Evolutionary conservation across 2,329 filamentous ascomycete species (phyloP).

Genomic region (Alternaria metachromatica): DNA sequence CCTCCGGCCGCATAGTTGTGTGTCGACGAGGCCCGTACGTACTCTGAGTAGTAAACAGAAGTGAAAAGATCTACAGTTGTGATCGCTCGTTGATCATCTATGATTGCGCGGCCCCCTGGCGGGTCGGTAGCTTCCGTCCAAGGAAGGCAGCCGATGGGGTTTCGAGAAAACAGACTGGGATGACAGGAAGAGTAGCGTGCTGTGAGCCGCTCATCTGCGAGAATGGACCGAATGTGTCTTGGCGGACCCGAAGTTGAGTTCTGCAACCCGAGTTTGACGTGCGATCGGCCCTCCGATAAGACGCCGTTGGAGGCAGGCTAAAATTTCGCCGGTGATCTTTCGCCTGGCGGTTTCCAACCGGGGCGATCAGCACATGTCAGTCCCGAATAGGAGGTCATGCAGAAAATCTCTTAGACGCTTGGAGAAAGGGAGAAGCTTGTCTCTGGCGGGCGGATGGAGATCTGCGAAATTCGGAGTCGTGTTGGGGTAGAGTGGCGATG

Average conservation of each 20-base stretch:
- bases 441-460: slow-evolving; percentile 4
- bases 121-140: slow-evolving; percentile 33
- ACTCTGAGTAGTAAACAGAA: slow-evolving; percentile 6
- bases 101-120: slow-evolving; percentile 33
- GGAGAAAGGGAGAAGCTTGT: slow-evolving; percentile 3
- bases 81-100: slow-evolving; percentile 23
- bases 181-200: neutral
- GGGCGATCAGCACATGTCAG: slow-evolving; percentile 18
- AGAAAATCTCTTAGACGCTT: slow-evolving; percentile 4
- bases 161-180: slow-evolving; percentile 7
- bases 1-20: slow-evolving; percentile 3
- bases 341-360: slow-evolving; percentile 16
- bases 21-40: neutral
- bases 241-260: slow-evolving; percentile 12
- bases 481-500: slow-evolving; percentile 5
- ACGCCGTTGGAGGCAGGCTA: slow-evolving; percentile 22
- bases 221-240: slow-evolving; percentile 11
- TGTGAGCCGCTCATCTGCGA: slow-evolving; percentile 8
- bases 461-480: slow-evolving; percentile 1
- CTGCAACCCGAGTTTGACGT: slow-evolving; percentile 8
- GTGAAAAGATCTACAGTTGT: slow-evolving; percentile 23
- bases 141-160: slow-evolving; percentile 30
- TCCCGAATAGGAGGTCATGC: slow-evolving; percentile 5
- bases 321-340: slow-evolving; percentile 11
- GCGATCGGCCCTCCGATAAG: slow-evolving; percentile 19